Percentiles rank a stretch among this genome's conserved stretches.
phyloP scores from a whole-genome alignment of 73 alveolate species.

The Paramecium octaurelia region DNA sequence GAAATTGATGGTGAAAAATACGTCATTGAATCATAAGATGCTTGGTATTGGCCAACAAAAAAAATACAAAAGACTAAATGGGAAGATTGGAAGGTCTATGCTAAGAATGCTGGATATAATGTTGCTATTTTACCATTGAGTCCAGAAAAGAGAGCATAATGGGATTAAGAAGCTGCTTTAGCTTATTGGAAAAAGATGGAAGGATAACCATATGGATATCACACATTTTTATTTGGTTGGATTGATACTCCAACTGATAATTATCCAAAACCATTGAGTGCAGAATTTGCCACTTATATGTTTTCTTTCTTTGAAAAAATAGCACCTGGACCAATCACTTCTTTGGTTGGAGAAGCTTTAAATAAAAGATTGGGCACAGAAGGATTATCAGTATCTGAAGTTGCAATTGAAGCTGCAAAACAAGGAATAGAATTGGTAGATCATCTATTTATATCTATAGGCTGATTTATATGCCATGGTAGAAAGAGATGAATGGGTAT shows the following conservation, averaged over 20 bases:
- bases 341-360: conserved; percentile 75
- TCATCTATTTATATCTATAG: background rate
- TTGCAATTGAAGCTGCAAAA: conserved; percentile 77
- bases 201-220: conserved; percentile 82
- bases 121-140: conserved; percentile 89
- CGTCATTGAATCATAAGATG: conserved; percentile 92
- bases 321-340: conserved; percentile 68
- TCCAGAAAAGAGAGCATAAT: conserved; percentile 76
- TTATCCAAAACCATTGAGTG: conserved; percentile 79
- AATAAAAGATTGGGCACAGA: conserved; percentile 85
- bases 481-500: conserved; percentile 91
- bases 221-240: conserved; percentile 91
- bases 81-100: conserved; percentile 88
- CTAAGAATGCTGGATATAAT: conserved; percentile 90
- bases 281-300: conserved; percentile 64
- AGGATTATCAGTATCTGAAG: conserved; percentile 70
- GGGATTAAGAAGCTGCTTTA: conserved; percentile 80
- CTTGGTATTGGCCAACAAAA: conserved; percentile 94
- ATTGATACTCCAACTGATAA: conserved; percentile 83
- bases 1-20: conserved; percentile 79
- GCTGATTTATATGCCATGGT: conserved; percentile 81
- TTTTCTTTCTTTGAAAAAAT: conserved; percentile 70
- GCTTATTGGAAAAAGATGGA: conserved; percentile 70
- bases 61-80: conserved; percentile 78
- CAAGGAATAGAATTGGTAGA: conserved; percentile 49